These are phyloP conservation scores for Trichoderma atroviride DNA, from an alignment of 2,329 filamentous ascomycete species.

Conservation along the genomic window DNA sequence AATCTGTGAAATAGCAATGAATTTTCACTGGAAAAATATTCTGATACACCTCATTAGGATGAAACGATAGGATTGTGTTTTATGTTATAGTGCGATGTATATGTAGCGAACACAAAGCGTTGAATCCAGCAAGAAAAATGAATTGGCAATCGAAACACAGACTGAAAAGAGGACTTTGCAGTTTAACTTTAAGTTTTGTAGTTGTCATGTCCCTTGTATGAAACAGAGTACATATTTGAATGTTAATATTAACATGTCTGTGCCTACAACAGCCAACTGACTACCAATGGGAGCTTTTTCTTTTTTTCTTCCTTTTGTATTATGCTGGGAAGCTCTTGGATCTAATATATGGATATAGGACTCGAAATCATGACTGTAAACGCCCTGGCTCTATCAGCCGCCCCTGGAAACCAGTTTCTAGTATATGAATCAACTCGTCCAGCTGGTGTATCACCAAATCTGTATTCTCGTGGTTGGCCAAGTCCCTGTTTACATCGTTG, in stretches of 20 bases:
- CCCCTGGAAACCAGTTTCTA: conserved; percentile 75
- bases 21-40: conserved; percentile 26
- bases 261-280: neutral
- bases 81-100: conserved; percentile 29
- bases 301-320: neutral
- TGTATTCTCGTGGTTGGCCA: conserved; percentile 73
- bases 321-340: conserved; percentile 13
- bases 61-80: conserved; percentile 28
- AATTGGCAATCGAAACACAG: conserved; percentile 29
- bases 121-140: conserved; percentile 32
- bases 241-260: neutral
- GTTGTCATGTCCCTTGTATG: neutral
- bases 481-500: conserved; percentile 75
- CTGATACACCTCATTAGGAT: conserved; percentile 8
- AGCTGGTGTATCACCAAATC: conserved; percentile 72
- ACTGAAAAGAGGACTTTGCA: conserved; percentile 25
- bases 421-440: conserved; percentile 74
- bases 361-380: neutral
- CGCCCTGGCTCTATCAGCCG: conserved; percentile 34
- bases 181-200: conserved; percentile 25
- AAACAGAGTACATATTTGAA: neutral
- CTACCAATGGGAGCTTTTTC: neutral
- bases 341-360: conserved; percentile 12
- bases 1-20: conserved; percentile 19
- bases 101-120: conserved; percentile 31